Evolutionary conservation across 2,329 filamentous ascomycete genomes (phyloP), one percentile per base, ranked within the genome.

Genomic region (Aspergillus sp.): DNA sequence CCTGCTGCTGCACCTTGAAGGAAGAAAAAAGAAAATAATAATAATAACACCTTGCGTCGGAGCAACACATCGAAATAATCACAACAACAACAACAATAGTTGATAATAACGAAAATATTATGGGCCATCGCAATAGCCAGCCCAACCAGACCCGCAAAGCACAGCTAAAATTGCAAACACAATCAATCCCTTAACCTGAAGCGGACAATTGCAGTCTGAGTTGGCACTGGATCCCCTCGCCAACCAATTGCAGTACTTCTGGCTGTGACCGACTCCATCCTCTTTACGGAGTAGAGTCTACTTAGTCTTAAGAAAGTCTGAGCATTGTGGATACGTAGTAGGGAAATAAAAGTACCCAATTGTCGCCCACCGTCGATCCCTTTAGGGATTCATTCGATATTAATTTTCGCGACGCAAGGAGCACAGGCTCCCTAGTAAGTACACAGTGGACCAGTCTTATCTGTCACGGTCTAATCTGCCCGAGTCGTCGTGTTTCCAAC

Each of bases 201-300:
- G 23, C n/a, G 32, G 17, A 23, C 32, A 3, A 17, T n/a, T 53
- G 32, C 32, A 10, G 48, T 44, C 41, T 55, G 53, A 30, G 53
- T 55, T 55, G 53, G 53, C 53, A 55, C 39, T 47, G 53, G 41
- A 32, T 27, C 53, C 53, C 53, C 39, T 55, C 10, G 4, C 53
- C 53, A 55, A 11, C 53, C 53, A 55, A 55, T 55, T 44, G 53
- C 39, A 47, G 39, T 50, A 50, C 47, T 50, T 50, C n/a, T 15
- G 17, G 4, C 5, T 13, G 25, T 8, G 47, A 50, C 47, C 27
- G 25, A 27, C 47, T 50, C 47, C n/a, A 17, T 50, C 47, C n/a
- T 13, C 17, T 50, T 50, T 50, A 36, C 30, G 32, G 32, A 36
- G 11, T 36, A 13, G 5, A 36, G 30, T 32, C 11, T 30, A 11